Conservation (phyloP, 148 eudicot species). For the Polygonum aviculare region DNA sequence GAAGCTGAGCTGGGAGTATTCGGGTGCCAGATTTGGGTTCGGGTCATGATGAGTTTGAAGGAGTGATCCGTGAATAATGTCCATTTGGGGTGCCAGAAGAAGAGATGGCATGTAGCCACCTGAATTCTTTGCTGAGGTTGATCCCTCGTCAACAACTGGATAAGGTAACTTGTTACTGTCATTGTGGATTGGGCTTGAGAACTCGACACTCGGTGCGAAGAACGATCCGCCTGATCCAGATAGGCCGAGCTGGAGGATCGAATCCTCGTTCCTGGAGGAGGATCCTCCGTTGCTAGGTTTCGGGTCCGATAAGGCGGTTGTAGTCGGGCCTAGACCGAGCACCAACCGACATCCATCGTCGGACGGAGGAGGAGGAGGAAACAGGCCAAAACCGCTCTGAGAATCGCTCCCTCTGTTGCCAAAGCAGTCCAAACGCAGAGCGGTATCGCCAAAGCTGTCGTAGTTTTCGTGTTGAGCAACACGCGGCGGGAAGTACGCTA, state of each 20-base stretch:
- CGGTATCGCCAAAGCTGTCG: conserved; percentile 50
- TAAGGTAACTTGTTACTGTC: conserved; percentile 16
- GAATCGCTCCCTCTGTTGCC: conserved; percentile 40
- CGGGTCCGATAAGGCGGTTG: conserved; percentile 33
- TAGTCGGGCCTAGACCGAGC: conserved; percentile 86
- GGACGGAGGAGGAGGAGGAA: conserved; percentile 16
- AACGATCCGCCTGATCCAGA: conserved; percentile 37
- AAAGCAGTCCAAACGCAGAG: conserved; percentile 69
- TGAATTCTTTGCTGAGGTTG: conserved; percentile 84
- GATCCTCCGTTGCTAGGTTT: conserved; percentile 26
- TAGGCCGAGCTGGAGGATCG: conserved; percentile 63
- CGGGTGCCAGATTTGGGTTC: conserved; percentile 22
- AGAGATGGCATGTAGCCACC: conserved; percentile 90
- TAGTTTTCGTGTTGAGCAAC: conserved; percentile 22
- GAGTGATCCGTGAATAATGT: conserved; percentile 8
- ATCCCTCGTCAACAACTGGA: conserved; percentile 74
- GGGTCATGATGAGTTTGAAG: conserved; percentile 15
- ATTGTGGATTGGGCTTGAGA: conserved; percentile 26
- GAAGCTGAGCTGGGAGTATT: conserved; percentile 39
- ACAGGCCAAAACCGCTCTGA: conserved; percentile 21
- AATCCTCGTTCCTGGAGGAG: conserved; percentile 33
- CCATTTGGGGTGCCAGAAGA: conserved; percentile 57
- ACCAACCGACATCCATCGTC: conserved; percentile 92
- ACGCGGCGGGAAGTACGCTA: conserved; percentile 29
- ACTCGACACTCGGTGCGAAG: conserved; percentile 27